Conservation (phyloP, 306 rosid species). For the Medicago arabica region DNA sequence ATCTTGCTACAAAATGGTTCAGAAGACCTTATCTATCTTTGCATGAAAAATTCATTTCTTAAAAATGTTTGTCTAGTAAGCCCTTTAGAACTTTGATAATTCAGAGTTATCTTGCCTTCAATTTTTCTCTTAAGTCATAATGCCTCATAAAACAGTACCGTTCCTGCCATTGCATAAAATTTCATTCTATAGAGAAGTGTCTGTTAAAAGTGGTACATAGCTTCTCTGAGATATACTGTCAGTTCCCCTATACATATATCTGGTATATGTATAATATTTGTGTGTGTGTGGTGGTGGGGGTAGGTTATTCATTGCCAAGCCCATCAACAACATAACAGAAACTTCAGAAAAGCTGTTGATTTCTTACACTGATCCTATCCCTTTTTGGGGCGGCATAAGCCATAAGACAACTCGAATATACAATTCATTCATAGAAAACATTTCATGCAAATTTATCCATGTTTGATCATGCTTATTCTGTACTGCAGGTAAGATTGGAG, state of each 20-base stretch:
- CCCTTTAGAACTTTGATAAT: slow-evolving; percentile 5
- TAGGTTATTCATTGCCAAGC: slow-evolving; percentile 12
- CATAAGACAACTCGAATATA: background rate
- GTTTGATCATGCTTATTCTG: slow-evolving; percentile 28
- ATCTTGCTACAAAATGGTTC: background rate
- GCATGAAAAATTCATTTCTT: background rate
- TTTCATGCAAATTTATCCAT: slow-evolving; percentile 16
- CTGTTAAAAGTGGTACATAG: background rate
- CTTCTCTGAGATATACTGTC: slow-evolving; percentile 11
- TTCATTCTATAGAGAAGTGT: slow-evolving; percentile 1
- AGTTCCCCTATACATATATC: background rate
- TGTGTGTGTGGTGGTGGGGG: background rate
- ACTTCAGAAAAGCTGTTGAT: background rate
- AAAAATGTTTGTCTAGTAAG: background rate
- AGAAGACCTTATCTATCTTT: background rate
- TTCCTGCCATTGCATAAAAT: slow-evolving; percentile 8
- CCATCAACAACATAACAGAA: background rate
- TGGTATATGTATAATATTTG: background rate
- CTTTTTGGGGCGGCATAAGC: background rate
- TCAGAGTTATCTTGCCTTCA: background rate
- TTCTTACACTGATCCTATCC: background rate
- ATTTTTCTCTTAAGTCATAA: background rate
- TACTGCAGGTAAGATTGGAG: slow-evolving; percentile 90
- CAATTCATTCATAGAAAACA: slow-evolving; percentile 43
- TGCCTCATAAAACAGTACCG: slow-evolving; percentile 7